Base-by-base conservation (phyloP, 2,329 filamentous ascomycete genomes). In the Botrytis cinerea region DNA sequence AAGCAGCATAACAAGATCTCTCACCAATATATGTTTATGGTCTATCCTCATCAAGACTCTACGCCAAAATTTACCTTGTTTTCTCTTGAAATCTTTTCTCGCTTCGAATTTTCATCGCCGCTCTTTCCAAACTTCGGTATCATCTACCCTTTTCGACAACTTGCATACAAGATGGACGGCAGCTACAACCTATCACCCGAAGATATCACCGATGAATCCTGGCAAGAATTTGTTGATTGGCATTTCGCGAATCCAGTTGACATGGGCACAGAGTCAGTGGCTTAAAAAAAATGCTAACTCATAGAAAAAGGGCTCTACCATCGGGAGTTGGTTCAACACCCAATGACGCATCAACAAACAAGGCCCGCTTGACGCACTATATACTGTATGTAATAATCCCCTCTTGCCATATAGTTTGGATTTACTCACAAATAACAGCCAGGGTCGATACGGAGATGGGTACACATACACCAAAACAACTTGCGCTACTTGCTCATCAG, bases 231-330 rank as follows among this genome's bases (percentile, higher is more conserved):
- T 0, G 25, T 62, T 48, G 57, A 71, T 71, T 51, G 43, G 59
- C 18, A 45, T 28, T 4, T 32, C 38, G 62, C n/a, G 10, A 46
- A 25, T 35, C n/a, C 62, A 10, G 12, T 51, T n/a, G 59, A 63
- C 43, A 63, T 71, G 59, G 69, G 43, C 32, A 10, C 43, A 61
- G 60, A 46, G 57, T 70, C n/a, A 70, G 68, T 70, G 20, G 43
- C 68, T 70, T 59, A 46, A 61, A 70, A 61, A 70, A 70, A 70
- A 70, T 9, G 68, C 68, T 61, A 70, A 70, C 54, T 70, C 68
- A 70, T 38, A 61, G 68, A 61, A 70, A 70, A 70, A 70, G 68
- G 68, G 68, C n/a, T n/a, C n/a, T n/a, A n/a, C n/a, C n/a, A n/a
- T n/a, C n/a, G n/a, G n/a, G n/a, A n/a, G n/a, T n/a, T n/a, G n/a